Evolutionary conservation across 176 grass and related monocot genomes (phyloP).

Genomic region (Secale cereale): DNA sequence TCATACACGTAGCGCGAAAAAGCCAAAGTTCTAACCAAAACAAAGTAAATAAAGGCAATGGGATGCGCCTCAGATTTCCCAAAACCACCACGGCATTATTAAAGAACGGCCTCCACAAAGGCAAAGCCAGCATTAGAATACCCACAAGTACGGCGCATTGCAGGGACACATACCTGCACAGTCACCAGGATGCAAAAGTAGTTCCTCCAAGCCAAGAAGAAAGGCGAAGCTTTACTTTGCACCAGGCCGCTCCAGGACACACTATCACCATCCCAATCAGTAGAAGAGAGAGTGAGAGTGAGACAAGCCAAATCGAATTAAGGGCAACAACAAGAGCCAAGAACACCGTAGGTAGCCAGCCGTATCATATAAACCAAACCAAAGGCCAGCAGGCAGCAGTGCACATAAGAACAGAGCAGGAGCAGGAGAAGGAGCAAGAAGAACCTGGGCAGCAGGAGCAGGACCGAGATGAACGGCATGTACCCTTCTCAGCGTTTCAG

Average conservation of each 20-base stretch:
- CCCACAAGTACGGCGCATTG: constrained; percentile 31
- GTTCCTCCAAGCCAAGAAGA: neutral
- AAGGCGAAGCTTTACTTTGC: constrained; percentile 24
- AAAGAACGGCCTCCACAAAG: constrained; percentile 10
- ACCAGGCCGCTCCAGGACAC: constrained; percentile 39
- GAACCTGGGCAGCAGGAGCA: constrained; percentile 11
- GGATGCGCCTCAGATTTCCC: neutral
- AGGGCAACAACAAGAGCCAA: constrained; percentile 32
- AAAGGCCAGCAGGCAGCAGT: constrained; percentile 7
- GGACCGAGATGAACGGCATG: constrained; percentile 34
- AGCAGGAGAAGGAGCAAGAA: neutral
- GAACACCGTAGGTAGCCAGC: neutral
- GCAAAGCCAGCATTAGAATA: constrained; percentile 47
- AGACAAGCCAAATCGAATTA: constrained; percentile 24
- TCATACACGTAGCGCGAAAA: neutral
- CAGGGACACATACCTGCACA: constrained; percentile 23
- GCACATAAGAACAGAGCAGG: constrained; percentile 23
- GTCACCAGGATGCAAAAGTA: constrained; percentile 39
- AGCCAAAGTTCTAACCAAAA: constrained; percentile 21
- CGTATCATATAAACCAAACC: constrained; percentile 14
- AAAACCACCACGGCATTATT: constrained; percentile 19
- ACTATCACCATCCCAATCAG: constrained; percentile 27
- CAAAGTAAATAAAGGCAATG: neutral
- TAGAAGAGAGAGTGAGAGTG: constrained; percentile 31
- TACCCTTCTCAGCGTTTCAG: constrained; percentile 71